Evolutionary conservation across 2,329 filamentous ascomycete species (phyloP), one percentile per base, ranked within the genome.

Genomic region (Zalaria obscura): DNA sequence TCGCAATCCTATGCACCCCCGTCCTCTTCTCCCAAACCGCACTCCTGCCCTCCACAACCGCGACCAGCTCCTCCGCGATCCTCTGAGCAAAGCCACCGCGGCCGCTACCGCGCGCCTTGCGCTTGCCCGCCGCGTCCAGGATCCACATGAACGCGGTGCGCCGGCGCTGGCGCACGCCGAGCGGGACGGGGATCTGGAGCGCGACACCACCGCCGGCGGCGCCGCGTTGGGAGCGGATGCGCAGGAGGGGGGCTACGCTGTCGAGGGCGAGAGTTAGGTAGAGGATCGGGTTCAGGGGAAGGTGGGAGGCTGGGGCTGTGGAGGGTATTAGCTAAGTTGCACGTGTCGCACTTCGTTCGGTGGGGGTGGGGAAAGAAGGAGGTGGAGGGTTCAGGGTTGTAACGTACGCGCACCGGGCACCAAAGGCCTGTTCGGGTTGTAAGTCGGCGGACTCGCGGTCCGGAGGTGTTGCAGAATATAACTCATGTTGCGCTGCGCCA

Each of bases 261-360:
- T 98, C 91, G 54, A 98, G 79, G 28, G 88, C 87, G 28, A 93
- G 72, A 8, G 82, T 85, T 38, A 98, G 78, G 66, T 96, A 98
- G 41, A 84, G 74, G 41, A 93, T 72, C 1, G 91, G 91, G 62
- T 95, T 84, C 28, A 94, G 76, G 3, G 91, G 87, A 6, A 98
- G 80, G 52, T 89, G 80, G 3, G 73, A 68, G 25, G 83, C 70
- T 1, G 87, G 83, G 1, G 88, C 85, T 46, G 55, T 36, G 8
- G 18, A 18, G 26, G 28, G 10, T 18, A 3, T 32, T 32, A 7
- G 41, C 35, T 11, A 31, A 18, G 18, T 18, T 18, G 18, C 18
- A 18, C 18, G 18, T 18, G 18, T 18, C 18, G 18, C 18, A 18
- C 18, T 18, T 18, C 18, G 18, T 18, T 18, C 29, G 5, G 25